Evolutionary conservation across 2,329 filamentous ascomycete species (phyloP).

Genomic region (Coleophoma cylindrospora): DNA sequence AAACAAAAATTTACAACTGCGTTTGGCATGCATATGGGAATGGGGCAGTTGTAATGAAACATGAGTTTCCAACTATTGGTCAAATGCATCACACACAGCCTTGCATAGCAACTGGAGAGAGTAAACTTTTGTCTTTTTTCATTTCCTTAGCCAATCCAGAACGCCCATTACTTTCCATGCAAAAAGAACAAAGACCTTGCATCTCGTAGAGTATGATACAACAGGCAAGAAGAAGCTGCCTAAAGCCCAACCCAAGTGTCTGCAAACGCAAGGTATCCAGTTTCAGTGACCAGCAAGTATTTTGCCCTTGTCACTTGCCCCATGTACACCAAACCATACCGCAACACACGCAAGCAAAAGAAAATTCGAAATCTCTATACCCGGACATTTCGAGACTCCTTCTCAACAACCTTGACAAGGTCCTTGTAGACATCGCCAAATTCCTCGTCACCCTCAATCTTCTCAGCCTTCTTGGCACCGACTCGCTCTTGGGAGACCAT

Average conservation of each 20-base stretch:
- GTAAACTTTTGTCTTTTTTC: neutral
- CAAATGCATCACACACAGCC: too few relatives aligned
- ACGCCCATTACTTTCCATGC: neutral
- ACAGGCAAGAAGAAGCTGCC: neutral
- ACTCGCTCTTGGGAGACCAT: constrained; percentile 67
- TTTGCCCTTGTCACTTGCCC: neutral
- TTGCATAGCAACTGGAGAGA: neutral
- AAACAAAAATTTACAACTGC: too few relatives aligned
- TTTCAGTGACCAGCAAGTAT: neutral
- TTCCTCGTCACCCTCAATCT: constrained; percentile 47
- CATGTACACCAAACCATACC: neutral
- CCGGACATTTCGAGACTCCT: constrained; percentile 50
- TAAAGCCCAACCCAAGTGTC: neutral
- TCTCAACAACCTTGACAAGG: constrained; percentile 60
- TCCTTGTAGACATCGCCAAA: constrained; percentile 61
- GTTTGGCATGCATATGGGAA: too few relatives aligned
- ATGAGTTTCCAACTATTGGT: too few relatives aligned
- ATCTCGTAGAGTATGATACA: neutral
- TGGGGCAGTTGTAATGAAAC: too few relatives aligned
- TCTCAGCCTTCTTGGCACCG: constrained; percentile 30
- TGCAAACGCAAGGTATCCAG: neutral
- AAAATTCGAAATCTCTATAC: constrained; percentile 14
- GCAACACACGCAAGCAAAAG: neutral
- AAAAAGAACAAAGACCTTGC: neutral
- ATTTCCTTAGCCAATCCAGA: neutral